phyloP scores from a whole-genome alignment of 306 rosid species.

The Fagus sylvatica region DNA sequence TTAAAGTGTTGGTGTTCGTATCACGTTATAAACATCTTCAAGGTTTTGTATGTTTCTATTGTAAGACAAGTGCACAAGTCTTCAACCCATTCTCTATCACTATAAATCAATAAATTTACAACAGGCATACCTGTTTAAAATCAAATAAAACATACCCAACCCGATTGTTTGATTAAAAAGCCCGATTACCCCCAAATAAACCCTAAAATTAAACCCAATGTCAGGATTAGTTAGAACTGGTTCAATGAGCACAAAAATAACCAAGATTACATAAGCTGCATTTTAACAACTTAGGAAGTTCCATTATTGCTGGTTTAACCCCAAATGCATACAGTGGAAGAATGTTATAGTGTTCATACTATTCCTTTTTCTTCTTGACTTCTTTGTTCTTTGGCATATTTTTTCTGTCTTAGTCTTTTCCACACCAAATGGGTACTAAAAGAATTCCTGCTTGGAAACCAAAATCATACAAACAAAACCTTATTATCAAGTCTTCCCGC shows the following conservation, averaged over 20 bases:
- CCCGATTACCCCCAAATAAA: slow-evolving; percentile 2
- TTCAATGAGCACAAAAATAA: background rate
- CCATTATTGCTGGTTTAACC: slow-evolving; percentile 88
- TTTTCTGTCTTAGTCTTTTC: slow-evolving; percentile 42
- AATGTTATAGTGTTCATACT: slow-evolving; percentile 74
- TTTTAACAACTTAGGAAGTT: slow-evolving; percentile 74
- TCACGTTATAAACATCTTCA: no score
- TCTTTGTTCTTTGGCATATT: slow-evolving; percentile 59
- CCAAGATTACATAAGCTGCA: background rate
- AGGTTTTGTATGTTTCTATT: no score
- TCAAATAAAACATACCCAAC: no score
- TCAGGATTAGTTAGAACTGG: background rate
- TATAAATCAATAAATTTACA: no score
- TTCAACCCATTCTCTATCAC: no score
- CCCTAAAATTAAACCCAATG: background rate
- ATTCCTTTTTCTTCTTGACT: slow-evolving; percentile 61
- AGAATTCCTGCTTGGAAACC: slow-evolving; percentile 17
- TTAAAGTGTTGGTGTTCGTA: no score
- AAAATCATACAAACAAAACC: slow-evolving; percentile 46
- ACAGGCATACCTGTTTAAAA: no score
- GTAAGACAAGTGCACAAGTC: no score
- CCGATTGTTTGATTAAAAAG: slow-evolving; percentile 9
- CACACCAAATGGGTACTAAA: slow-evolving; percentile 4
- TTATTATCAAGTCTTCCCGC: slow-evolving; percentile 34
- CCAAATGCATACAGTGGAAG: slow-evolving; percentile 84